Evolutionary conservation across 805 yeast species (phyloP).

Genomic region (Hanseniaspora lindneri): DNA sequence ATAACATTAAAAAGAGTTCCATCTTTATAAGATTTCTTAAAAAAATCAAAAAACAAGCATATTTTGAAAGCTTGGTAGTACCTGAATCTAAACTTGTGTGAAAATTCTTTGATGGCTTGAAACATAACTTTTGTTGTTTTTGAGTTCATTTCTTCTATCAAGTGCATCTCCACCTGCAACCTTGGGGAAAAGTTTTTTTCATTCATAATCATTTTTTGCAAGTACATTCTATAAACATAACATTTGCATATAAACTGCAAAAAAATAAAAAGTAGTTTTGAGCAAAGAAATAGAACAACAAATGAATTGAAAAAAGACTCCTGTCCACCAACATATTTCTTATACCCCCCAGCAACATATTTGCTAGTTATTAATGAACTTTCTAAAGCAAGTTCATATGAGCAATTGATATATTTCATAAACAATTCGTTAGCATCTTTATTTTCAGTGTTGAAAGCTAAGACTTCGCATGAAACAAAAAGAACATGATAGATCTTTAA

Average conservation of each 20-base stretch:
- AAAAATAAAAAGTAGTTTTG: neutral
- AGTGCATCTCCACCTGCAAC: slow-evolving; percentile 1
- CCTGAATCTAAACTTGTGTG: slow-evolving; percentile 5
- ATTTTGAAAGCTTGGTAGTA: slow-evolving; percentile 14
- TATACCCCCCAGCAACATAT: too few species aligned
- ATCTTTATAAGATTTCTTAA: neutral
- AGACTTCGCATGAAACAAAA: neutral
- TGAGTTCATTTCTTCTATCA: slow-evolving; percentile 6
- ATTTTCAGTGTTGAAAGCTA: neutral
- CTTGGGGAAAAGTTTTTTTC: slow-evolving; percentile 1
- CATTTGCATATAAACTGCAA: slow-evolving; percentile 11
- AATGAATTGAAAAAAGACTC: neutral
- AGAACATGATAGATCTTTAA: slow-evolving; percentile 4
- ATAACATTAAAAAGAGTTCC: slow-evolving; percentile 10
- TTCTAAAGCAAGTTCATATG: neutral
- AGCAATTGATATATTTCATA: slow-evolving; percentile 3
- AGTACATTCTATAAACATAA: slow-evolving; percentile 3
- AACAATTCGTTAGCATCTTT: slow-evolving; percentile 2
- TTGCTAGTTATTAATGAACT: neutral
- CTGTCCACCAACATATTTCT: neutral
- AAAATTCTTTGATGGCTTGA: neutral
- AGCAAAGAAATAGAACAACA: neutral
- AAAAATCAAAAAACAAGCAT: slow-evolving; percentile 14
- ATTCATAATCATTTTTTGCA: slow-evolving; percentile 4
- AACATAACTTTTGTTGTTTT: slow-evolving; percentile 3